Evolutionary conservation across 2,329 filamentous ascomycete species (phyloP).

Genomic region (Colletotrichum tropicicola): DNA sequence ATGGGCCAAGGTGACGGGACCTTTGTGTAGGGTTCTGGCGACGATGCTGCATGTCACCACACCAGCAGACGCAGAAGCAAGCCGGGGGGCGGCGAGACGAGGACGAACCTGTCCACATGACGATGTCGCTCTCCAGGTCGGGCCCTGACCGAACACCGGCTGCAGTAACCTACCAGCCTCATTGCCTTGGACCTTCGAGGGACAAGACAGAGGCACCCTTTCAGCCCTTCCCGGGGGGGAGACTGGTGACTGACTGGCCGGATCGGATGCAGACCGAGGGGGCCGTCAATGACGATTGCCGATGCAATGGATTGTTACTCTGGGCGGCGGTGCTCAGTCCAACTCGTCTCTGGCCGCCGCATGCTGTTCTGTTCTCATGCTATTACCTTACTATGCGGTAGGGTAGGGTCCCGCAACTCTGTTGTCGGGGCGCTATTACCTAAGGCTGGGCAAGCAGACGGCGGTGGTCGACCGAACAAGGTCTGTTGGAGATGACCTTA

Average conservation of each 20-base stretch:
- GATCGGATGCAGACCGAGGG: not conserved
- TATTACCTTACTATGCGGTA: too few relatives aligned
- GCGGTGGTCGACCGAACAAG: not conserved
- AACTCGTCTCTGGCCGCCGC: not conserved
- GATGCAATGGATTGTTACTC: slow-evolving; percentile 23
- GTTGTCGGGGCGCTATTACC: slow-evolving; percentile 18
- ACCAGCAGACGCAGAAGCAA: slow-evolving; percentile 5
- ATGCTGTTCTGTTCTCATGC: not conserved
- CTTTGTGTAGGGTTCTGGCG: slow-evolving; percentile 16
- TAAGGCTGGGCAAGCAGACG: slow-evolving; percentile 5
- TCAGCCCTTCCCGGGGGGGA: too few relatives aligned
- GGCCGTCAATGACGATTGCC: not conserved
- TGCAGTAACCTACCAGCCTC: not conserved
- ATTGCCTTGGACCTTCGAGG: too few relatives aligned
- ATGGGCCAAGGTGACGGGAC: slow-evolving; percentile 10
- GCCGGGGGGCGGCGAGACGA: not conserved
- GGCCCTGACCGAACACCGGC: slow-evolving; percentile 5
- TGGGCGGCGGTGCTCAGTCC: slow-evolving; percentile 8
- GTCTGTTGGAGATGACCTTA: slow-evolving; percentile 6
- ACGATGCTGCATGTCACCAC: slow-evolving; percentile 25
- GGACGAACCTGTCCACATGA: slow-evolving; percentile 18
- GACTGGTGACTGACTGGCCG: too few relatives aligned
- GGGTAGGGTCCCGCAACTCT: not conserved
- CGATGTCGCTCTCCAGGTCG: slow-evolving; percentile 5
- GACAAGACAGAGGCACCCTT: too few relatives aligned